Base-by-base conservation (phyloP, 257 asterid genomes). In the Coffea canephora region DNA sequence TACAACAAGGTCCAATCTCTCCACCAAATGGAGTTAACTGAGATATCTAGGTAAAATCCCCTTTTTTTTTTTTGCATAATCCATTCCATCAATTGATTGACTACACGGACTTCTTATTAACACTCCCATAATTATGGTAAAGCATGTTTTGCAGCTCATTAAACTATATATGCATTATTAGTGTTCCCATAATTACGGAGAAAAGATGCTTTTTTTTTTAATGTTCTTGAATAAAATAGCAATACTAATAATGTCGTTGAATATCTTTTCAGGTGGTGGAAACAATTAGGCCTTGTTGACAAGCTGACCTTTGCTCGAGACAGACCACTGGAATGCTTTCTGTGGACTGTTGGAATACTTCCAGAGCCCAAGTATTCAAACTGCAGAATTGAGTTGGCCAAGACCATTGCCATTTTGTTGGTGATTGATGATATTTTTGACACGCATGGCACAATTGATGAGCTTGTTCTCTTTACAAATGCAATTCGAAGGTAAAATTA, bases 391-490 rank as follows among this genome's bases (percentile, higher is more conserved):
- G 91, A 89, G 79, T 79, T 83, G 2, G 93, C 97, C n/a, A 90
- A 91, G 66, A 87, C 94, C 64, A 83, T 89, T 14, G 89, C 93
- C 65, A 83, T 91, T 77, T 73, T 89, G 4, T 76, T 87, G 71
- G 93, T 90, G 8, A 88, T 91, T 50, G 97, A 90, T 31, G 97
- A 91, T 46, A 87, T 89, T 54, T 91, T 86, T 74, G 95, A 91
- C 67, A 88, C 91, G 1, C 90, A 88, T 69, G 97, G 97, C 10
- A 73, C 87, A 77, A 83, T 87, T 74, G 90, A 89, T 11, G 91
- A 90, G 19, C 92, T 91, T 49, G 19, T 85, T 73, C 89, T 86
- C 79, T 91, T 91, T 89, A 91, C 95, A 3, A 62, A 84, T 34
- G 95, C 97, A 7, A 90, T 91, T 71, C 81, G 67, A 87, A 89